Conservation (phyloP, 352 stramenopile genomes). For the Phytophthora citricola region DNA sequence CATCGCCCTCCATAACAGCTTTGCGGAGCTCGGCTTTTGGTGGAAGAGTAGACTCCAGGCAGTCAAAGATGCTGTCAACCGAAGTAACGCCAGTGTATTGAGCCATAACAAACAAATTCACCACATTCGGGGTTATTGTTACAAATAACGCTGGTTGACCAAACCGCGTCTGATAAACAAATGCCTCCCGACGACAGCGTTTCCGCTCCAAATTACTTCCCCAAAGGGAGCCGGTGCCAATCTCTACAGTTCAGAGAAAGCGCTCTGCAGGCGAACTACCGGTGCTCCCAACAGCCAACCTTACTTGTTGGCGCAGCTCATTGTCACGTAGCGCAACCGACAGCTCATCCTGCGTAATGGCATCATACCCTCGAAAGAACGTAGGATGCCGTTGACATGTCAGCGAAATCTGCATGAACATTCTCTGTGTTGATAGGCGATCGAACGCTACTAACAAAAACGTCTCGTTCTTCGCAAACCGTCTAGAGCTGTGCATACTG, state of each 20-base stretch:
- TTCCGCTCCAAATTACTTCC: too few relatives aligned
- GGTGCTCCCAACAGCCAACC: not conserved
- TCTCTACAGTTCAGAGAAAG: not conserved
- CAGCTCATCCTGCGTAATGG: constrained; percentile 3
- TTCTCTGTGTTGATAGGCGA: constrained; percentile 2
- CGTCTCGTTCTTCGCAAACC: constrained; percentile 10
- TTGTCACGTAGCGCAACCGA: constrained; percentile 1
- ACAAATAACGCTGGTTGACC: not conserved
- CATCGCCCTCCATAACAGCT: too few relatives aligned
- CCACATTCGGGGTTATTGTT: not conserved
- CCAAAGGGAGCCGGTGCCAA: too few relatives aligned
- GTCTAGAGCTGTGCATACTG: not conserved
- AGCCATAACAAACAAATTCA: not conserved
- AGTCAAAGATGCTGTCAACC: not conserved
- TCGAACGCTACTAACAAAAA: constrained; percentile 10
- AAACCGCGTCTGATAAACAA: too few relatives aligned
- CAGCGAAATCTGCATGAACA: constrained; percentile 4
- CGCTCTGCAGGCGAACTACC: not conserved
- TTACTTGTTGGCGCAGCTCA: constrained; percentile 4
- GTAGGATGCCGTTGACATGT: constrained; percentile 1
- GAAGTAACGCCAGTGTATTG: not conserved
- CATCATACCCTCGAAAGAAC: not conserved
- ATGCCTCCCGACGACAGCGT: too few relatives aligned
- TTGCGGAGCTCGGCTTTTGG: too few relatives aligned
- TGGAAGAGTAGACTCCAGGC: not conserved